phyloP scores from a whole-genome alignment of 257 asterid species.

The Fraxinus cuspidata region DNA sequence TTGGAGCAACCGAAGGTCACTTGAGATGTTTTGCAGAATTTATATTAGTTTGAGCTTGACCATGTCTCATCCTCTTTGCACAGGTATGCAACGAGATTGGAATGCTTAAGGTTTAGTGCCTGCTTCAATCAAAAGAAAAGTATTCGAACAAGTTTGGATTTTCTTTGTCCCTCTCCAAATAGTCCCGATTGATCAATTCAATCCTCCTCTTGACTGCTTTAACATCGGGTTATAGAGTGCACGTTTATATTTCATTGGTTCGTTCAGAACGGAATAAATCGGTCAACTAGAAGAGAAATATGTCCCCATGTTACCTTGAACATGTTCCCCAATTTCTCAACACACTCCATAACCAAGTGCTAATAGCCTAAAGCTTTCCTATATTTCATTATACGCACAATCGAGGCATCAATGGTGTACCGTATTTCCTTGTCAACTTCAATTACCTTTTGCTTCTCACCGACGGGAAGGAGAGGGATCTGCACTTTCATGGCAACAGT shows the following conservation, averaged over 20 bases:
- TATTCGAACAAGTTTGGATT: slow-evolving; percentile 66
- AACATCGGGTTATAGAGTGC: slow-evolving; percentile 48
- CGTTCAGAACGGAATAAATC: not conserved
- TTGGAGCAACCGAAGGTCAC: slow-evolving; percentile 8
- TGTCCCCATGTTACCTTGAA: slow-evolving; percentile 43
- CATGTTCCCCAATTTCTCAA: slow-evolving; percentile 58
- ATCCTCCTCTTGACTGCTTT: slow-evolving; percentile 69
- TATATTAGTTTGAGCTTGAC: slow-evolving; percentile 20
- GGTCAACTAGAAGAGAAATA: not conserved
- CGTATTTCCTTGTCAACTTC: slow-evolving; percentile 70
- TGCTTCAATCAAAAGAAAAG: slow-evolving; percentile 42
- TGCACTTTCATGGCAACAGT: slow-evolving; percentile 27
- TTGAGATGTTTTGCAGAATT: slow-evolving; percentile 17
- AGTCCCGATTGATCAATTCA: slow-evolving; percentile 66
- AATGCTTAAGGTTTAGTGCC: not conserved
- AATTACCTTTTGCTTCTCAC: slow-evolving; percentile 62
- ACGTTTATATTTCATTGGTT: not conserved
- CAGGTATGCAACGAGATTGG: slow-evolving; percentile 4
- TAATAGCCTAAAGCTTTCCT: slow-evolving; percentile 63
- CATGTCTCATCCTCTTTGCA: slow-evolving; percentile 16
- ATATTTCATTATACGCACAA: slow-evolving; percentile 67
- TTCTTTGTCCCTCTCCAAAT: slow-evolving; percentile 68
- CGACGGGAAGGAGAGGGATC: slow-evolving; percentile 65
- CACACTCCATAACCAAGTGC: slow-evolving; percentile 65
- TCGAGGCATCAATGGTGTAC: slow-evolving; percentile 62